Evolutionary conservation across 1,284 basidiomycete species (phyloP).

Genomic region (Violaceomyces palustris): DNA sequence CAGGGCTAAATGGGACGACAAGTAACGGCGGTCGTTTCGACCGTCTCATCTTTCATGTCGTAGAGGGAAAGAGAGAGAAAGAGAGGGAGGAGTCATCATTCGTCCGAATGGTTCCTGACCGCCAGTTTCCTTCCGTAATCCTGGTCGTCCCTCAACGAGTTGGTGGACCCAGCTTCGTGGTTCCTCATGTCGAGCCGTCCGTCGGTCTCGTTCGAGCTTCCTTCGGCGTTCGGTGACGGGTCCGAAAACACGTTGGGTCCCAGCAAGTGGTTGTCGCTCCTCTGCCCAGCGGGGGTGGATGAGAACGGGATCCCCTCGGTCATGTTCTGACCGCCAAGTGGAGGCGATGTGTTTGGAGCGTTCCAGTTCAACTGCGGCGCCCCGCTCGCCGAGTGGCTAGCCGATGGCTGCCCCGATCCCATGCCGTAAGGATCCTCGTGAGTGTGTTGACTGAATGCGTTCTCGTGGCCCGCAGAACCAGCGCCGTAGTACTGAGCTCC

Average conservation of each 20-base stretch:
- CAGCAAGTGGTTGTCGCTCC: conserved; percentile 5
- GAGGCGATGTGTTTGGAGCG: conserved; percentile 16
- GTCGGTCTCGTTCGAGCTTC: conserved; percentile 33
- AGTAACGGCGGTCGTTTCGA: no score
- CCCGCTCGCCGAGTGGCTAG: no score
- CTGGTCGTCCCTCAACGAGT: conserved; percentile 34
- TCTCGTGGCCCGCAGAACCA: conserved; percentile 22
- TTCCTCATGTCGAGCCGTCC: conserved; percentile 27
- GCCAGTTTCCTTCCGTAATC: conserved; percentile 36
- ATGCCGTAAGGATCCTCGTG: conserved; percentile 11
- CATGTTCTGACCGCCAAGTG: conserved; percentile 6
- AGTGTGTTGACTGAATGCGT: conserved; percentile 12
- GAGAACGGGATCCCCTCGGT: background rate
- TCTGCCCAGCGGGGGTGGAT: background rate
- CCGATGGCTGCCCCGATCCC: no score
- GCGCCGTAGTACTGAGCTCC: conserved; percentile 14
- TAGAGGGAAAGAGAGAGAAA: no score
- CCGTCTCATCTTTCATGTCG: no score
- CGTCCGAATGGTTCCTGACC: conserved; percentile 19
- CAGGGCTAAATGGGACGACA: no score
- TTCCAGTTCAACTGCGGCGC: conserved; percentile 30
- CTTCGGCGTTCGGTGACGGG: conserved; percentile 8
- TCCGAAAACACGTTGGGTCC: conserved; percentile 35
- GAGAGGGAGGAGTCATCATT: background rate
- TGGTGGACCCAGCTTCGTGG: conserved; percentile 17